Evolutionary conservation across 371 early-diverging fungal genomes (phyloP).

Genomic region (Quaeritorhiza haematococci): DNA sequence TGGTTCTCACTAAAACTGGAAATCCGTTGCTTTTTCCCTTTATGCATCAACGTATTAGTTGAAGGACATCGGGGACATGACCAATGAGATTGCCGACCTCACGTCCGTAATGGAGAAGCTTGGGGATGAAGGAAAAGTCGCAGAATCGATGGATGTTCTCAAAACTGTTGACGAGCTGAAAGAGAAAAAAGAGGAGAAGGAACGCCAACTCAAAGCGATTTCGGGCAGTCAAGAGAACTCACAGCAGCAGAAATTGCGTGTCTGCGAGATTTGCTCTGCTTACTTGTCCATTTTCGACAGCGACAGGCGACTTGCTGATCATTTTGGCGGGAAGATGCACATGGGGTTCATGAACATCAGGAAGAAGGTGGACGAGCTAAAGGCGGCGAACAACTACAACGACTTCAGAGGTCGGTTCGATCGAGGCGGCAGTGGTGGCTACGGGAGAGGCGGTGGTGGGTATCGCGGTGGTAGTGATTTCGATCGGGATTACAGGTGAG

Average conservation of each 20-base stretch:
- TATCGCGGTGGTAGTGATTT: constrained; percentile 24
- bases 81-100: constrained; percentile 34
- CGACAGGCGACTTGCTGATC: constrained; percentile 35
- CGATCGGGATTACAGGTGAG: too few species aligned
- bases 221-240: constrained; percentile 24
- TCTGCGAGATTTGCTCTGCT: constrained; percentile 46
- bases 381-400: constrained; percentile 12
- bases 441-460: constrained; percentile 12
- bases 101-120: constrained; percentile 34
- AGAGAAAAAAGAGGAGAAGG: constrained; percentile 24
- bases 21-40: background rate
- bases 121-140: constrained; percentile 41
- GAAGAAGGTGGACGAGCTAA: constrained; percentile 33
- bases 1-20: background rate
- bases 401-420: constrained; percentile 1
- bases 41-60: constrained; percentile 15
- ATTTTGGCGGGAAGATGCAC: constrained; percentile 45
- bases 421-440: constrained; percentile 13
- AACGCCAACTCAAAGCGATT: too few species aligned
- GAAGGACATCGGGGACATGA: constrained; percentile 33
- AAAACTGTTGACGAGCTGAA: constrained; percentile 29
- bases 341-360: constrained; percentile 38
- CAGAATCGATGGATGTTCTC: constrained; percentile 31
- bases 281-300: constrained; percentile 40
- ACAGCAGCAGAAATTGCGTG: constrained; percentile 44